Base-by-base conservation (phyloP, 2,329 filamentous ascomycete species). In the Cercospora sp. region DNA sequence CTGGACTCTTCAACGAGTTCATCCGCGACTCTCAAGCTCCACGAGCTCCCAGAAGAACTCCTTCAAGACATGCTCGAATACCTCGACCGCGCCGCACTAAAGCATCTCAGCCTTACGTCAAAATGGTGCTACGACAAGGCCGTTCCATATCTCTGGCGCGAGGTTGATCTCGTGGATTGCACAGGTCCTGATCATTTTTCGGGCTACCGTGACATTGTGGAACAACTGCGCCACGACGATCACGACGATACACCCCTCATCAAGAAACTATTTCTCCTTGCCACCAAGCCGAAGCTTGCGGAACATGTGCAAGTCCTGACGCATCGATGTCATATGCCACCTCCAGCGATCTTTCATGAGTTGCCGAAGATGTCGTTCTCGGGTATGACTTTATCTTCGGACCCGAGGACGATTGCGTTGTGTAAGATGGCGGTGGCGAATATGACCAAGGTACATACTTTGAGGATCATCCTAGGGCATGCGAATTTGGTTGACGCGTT, bases 311-410 rank as follows among this genome's bases (percentile, higher is more conserved):
- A 81, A 9, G 75, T 74, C 5, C 70, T 84, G 6, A 82, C 79
- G 10, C 81, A 84, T 71, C 80, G 80, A 26, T 84, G 82, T 71
- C 82, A 83, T 68, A 73, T 83, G 0, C 80, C 81, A 0, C 77
- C 79, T 2, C 82, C 82, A 0, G 79, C 79, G 31, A 81, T 83
- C 58, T 83, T 82, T 73, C 71, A 73, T 26, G 81, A 82, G 63
- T 75, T 84, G 1, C 81, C 81, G 6, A 70, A 73, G 31, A 77
- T 78, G 63, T 73, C 77, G 45, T 83, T 83, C 72, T 73, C 79
- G 26, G 74, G 75, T 23, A 75, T 76, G 18, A 80, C 76, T 1
- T 73, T 84, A 5, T 82, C 81, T 4, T 73, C 74, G 23, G 81
- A 83, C 67, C 67, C 69, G 2, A 75, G 81, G 5, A 79, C 81